A percentile compares a stretch with the other conserved stretches of the same genome.
Conservation (phyloP, 2,329 filamentous ascomycete genomes). For the Paecilomyces fulvus region DNA sequence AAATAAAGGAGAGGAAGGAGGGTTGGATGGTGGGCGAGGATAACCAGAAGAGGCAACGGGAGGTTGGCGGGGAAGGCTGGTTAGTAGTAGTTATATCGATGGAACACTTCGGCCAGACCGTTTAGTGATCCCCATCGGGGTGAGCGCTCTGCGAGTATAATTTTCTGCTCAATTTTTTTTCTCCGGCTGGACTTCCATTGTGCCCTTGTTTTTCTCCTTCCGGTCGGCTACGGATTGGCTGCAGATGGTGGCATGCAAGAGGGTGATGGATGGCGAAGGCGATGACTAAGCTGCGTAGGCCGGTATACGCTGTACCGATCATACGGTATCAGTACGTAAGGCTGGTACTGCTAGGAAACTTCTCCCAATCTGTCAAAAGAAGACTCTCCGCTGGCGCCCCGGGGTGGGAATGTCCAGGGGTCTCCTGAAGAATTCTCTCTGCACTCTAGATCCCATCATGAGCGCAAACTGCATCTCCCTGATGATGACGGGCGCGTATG, state of each 20-base stretch:
- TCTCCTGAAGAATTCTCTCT: background rate
- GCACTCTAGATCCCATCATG: background rate
- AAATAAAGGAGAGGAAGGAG: constrained; percentile 9
- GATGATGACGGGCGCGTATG: background rate
- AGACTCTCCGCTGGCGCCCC: background rate
- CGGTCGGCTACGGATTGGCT: background rate
- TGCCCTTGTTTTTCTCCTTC: background rate
- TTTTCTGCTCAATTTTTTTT: background rate
- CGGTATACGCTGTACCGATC: constrained; percentile 12
- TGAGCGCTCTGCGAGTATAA: background rate
- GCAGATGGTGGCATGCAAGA: constrained; percentile 3
- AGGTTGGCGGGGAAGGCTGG: constrained; percentile 4
- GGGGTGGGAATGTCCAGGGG: background rate
- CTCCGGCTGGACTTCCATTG: background rate
- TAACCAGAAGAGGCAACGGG: constrained; percentile 12
- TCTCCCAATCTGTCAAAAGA: background rate
- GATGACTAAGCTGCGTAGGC: constrained; percentile 5
- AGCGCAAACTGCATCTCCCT: background rate
- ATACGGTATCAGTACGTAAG: constrained; percentile 13
- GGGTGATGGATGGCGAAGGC: constrained; percentile 6
- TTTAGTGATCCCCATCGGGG: background rate
- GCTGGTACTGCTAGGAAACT: constrained; percentile 4
- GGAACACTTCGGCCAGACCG: background rate
- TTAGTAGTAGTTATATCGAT: constrained; percentile 1
- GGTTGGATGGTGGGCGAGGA: constrained; percentile 12